Percentiles rank a stretch among this genome's conserved stretches.
Conservation (phyloP, 2,329 filamentous ascomycete species). For the Aureobasidium sp. region DNA sequence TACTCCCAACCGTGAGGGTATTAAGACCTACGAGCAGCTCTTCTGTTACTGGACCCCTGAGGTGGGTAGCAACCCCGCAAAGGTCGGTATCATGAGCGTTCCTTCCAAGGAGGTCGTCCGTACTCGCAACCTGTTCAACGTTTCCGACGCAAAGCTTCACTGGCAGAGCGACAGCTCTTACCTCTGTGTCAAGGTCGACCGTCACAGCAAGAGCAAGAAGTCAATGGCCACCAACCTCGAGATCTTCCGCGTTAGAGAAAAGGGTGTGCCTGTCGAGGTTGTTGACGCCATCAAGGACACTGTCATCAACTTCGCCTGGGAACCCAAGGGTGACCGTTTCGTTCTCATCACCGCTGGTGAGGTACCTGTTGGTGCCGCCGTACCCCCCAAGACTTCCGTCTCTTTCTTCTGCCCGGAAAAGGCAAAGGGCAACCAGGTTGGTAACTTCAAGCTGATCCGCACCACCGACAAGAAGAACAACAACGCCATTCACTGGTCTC, state of each 20-base stretch:
- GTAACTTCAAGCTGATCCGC: slow-evolving; percentile 93
- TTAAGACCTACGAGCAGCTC: slow-evolving; percentile 91
- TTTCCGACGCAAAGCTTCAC: slow-evolving; percentile 96
- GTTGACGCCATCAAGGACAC: slow-evolving; percentile 97
- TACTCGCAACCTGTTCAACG: slow-evolving; percentile 95
- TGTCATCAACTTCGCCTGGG: slow-evolving; percentile 99
- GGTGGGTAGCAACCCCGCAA: slow-evolving; percentile 94
- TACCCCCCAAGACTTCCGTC: slow-evolving; percentile 87
- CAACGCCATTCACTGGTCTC: slow-evolving; percentile 99
- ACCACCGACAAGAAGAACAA: slow-evolving; percentile 99
- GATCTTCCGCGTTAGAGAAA: slow-evolving; percentile 95
- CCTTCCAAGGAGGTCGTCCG: slow-evolving; percentile 91
- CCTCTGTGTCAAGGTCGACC: slow-evolving; percentile 96
- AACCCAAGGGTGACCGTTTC: slow-evolving; percentile 95
- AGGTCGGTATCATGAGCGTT: slow-evolving; percentile 92
- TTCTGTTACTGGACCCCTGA: slow-evolving; percentile 99
- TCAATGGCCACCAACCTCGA: slow-evolving; percentile 93
- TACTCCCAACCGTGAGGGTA: slow-evolving; percentile 67
- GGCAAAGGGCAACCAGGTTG: slow-evolving; percentile 67
- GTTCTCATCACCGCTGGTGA: slow-evolving; percentile 94
- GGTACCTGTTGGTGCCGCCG: slow-evolving; percentile 65
- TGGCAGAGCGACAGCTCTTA: slow-evolving; percentile 95
- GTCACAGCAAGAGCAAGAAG: slow-evolving; percentile 99
- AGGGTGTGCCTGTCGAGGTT: slow-evolving; percentile 96
- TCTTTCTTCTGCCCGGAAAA: slow-evolving; percentile 97